Evolutionary conservation across 2,329 filamentous ascomycete species (phyloP).

Genomic region (Aspergillaceae sp.): DNA sequence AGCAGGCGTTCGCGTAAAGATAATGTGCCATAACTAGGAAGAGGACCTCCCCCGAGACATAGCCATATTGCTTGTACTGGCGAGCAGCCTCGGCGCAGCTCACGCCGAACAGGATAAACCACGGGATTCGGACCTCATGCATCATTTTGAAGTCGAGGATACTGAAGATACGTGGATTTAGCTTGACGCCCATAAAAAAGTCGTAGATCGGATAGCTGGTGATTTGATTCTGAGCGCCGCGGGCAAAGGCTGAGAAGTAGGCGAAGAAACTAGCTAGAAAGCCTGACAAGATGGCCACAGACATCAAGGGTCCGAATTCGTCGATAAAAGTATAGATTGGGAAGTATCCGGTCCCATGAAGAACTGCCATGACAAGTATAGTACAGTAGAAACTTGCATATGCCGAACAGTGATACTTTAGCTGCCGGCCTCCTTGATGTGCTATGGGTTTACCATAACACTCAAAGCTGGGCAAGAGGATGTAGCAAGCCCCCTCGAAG

Average conservation of each 20-base stretch:
- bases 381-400: slow-evolving; percentile 63
- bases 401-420: slow-evolving; percentile 97
- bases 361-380: slow-evolving; percentile 50
- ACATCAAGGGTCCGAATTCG: slow-evolving; percentile 87
- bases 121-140: slow-evolving; percentile 86
- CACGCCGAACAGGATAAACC: slow-evolving; percentile 79
- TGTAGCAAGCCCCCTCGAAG: slow-evolving; percentile 73
- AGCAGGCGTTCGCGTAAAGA: slow-evolving; percentile 82
- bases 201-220: slow-evolving; percentile 72
- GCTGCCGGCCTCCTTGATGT: slow-evolving; percentile 70
- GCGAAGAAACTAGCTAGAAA: slow-evolving; percentile 72
- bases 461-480: slow-evolving; percentile 76
- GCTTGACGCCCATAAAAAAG: slow-evolving; percentile 82
- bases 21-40: slow-evolving; percentile 85
- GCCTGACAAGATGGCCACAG: slow-evolving; percentile 82
- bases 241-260: slow-evolving; percentile 72
- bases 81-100: slow-evolving; percentile 74
- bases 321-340: slow-evolving; percentile 83
- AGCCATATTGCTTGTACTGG: slow-evolving; percentile 73
- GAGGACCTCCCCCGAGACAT: slow-evolving; percentile 68
- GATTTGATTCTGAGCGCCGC: slow-evolving; percentile 84
- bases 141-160: slow-evolving; percentile 92
- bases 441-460: slow-evolving; percentile 79
- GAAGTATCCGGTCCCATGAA: slow-evolving; percentile 62
- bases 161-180: slow-evolving; percentile 75